A percentile compares a stretch with the other conserved stretches of the same genome.
phyloP scores from a whole-genome alignment of 192 early-diverging fungal genomes.

The Dispira parvispora region DNA sequence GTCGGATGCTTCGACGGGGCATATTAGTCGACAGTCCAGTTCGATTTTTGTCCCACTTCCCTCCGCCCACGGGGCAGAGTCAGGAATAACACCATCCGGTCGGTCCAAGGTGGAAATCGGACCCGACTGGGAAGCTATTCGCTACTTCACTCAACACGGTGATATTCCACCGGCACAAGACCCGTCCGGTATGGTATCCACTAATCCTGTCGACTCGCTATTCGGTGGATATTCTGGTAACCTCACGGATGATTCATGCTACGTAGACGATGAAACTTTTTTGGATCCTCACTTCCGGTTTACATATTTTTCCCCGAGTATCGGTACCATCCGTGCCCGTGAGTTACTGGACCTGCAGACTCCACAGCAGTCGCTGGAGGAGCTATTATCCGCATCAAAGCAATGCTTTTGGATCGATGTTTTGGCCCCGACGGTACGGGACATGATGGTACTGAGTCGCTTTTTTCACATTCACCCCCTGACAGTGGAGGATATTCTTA shows the following conservation, averaged over 20 bases:
- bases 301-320: conserved; percentile 45
- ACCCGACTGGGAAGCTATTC: conserved; percentile 7
- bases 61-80: background rate
- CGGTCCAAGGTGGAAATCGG: background rate
- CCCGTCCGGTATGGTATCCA: no score
- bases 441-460: conserved; percentile 38
- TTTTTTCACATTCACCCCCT: conserved; percentile 60
- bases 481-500: conserved; percentile 76
- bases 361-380: background rate
- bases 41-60: background rate
- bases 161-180: background rate
- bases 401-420: conserved; percentile 66
- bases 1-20: background rate
- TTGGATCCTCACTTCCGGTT: conserved; percentile 32
- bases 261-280: conserved; percentile 14
- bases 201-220: no score
- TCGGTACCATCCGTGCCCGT: conserved; percentile 37
- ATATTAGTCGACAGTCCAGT: background rate
- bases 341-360: conserved; percentile 19
- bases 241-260: background rate
- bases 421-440: conserved; percentile 27
- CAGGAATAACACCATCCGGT: background rate
- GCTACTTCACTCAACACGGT: background rate
- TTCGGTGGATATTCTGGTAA: no score
- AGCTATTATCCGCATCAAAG: background rate